A percentile compares a stretch with the other conserved stretches of the same genome.
These are phyloP conservation scores for Zea luxurians DNA, from an alignment of 176 grass and related monocot genomes.

Conservation along the genomic window DNA sequence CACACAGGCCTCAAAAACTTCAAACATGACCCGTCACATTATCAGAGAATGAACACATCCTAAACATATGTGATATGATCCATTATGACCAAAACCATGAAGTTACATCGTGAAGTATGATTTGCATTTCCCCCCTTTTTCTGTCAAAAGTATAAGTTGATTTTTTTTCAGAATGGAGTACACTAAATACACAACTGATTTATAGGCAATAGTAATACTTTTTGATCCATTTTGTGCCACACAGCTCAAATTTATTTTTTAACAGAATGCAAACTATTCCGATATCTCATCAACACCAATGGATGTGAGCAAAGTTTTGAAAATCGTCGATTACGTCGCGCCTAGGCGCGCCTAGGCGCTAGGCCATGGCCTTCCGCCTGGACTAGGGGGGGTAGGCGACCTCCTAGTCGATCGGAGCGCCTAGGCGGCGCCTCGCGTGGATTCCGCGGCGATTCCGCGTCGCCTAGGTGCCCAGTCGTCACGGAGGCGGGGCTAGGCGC, in stretches of 20 bases:
- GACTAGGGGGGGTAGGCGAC: too few species aligned
- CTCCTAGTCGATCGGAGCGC: too few species aligned
- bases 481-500: too few species aligned
- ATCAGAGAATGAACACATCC: not conserved
- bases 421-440: too few species aligned
- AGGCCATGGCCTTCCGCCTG: too few species aligned
- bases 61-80: not conserved
- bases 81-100: not conserved
- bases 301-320: too few species aligned
- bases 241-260: conserved; percentile 6
- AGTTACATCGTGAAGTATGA: not conserved
- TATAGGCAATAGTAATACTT: not conserved
- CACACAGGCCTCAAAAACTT: conserved; percentile 12
- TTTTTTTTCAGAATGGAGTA: not conserved
- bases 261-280: not conserved
- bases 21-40: not conserved
- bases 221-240: not conserved
- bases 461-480: too few species aligned
- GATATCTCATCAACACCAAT: not conserved
- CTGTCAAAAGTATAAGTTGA: not conserved
- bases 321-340: too few species aligned
- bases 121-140: not conserved
- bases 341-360: too few species aligned
- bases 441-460: too few species aligned
- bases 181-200: not conserved